Evolutionary conservation across 1,139 yeast genomes (phyloP).

Genomic region (Sugiyamaella grinbergsii): DNA sequence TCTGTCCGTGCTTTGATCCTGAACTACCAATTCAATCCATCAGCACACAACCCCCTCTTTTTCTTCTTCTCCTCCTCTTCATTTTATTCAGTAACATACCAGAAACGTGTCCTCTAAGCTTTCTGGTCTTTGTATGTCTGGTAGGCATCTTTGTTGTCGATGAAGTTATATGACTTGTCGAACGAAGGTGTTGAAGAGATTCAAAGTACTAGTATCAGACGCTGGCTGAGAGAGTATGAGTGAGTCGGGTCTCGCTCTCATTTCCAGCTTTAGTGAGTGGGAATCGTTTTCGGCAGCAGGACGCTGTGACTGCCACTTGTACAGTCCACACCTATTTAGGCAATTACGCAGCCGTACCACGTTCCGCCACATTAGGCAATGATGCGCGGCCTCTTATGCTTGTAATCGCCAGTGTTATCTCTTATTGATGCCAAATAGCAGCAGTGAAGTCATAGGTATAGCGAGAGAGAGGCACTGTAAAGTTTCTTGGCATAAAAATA

Average conservation of each 20-base stretch:
- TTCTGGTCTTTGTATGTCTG: slow-evolving; percentile 99
- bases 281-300: too few species aligned
- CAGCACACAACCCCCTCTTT: slow-evolving; percentile 1
- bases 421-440: too few species aligned
- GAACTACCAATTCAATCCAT: neutral
- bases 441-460: too few species aligned
- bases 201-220: slow-evolving; percentile 10
- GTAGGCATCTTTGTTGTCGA: slow-evolving; percentile 72
- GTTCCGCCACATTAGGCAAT: too few species aligned
- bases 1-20: neutral
- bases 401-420: too few species aligned
- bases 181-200: slow-evolving; percentile 15
- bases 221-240: slow-evolving; percentile 6
- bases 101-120: slow-evolving; percentile 99
- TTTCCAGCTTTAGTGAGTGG: neutral
- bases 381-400: too few species aligned
- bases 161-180: slow-evolving; percentile 18
- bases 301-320: slow-evolving; percentile 2
- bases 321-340: slow-evolving; percentile 2
- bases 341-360: neutral
- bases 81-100: slow-evolving; percentile 55
- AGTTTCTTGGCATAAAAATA: too few species aligned
- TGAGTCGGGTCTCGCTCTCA: neutral
- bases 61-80: slow-evolving; percentile 18
- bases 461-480: too few species aligned